Evolutionary conservation across 2,329 filamentous ascomycete species (phyloP), one percentile per base, ranked within the genome.

Genomic region (Aspergillus tubingensis): DNA sequence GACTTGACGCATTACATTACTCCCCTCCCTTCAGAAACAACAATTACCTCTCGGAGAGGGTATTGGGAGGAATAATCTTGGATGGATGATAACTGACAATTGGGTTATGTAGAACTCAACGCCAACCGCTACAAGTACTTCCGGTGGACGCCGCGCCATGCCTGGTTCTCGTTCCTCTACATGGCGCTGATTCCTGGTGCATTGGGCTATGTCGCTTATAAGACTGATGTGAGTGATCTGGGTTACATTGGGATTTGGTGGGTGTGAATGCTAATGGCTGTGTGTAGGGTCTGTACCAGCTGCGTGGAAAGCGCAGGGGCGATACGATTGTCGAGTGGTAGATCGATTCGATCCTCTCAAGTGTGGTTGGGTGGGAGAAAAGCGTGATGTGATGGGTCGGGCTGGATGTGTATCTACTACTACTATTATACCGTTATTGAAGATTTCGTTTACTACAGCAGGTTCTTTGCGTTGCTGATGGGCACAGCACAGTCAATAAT

Each of bases 81-180:
- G 25, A 27, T 27, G 25, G 11, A 36, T 36, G 32, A 36, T 0
- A 36, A 36, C 10, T 36, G 32, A 36, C 32, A 36, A 13, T 13
- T 5, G 32, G 32, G 19, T 36, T 10, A 6, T 10, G 58, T 54
- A 96, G 93, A 90, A 76, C 91, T 97, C 87, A 86, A 85, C 72
- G 82, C 85, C 72, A 92, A 91, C 82, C 90, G 95, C 67, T 89
- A 93, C 86, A 92, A 92, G 81, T 96, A 91, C 86, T 99, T 98
- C 86, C 86, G 92, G 78, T 98, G 92, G 91, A 98, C 90, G 38
- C 85, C 87, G 55, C 85, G 90, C 72, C 96, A 92, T 49, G 92
- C 91, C 30, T 87, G 86, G 80, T 78, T 97, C 72, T 88, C 89
- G 4, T 86, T 97, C 74, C 82, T 89, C 65, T 97, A 94, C 78